Base-by-base conservation (phyloP, 2,329 filamentous ascomycete species). In the Xylaria multiplex region DNA sequence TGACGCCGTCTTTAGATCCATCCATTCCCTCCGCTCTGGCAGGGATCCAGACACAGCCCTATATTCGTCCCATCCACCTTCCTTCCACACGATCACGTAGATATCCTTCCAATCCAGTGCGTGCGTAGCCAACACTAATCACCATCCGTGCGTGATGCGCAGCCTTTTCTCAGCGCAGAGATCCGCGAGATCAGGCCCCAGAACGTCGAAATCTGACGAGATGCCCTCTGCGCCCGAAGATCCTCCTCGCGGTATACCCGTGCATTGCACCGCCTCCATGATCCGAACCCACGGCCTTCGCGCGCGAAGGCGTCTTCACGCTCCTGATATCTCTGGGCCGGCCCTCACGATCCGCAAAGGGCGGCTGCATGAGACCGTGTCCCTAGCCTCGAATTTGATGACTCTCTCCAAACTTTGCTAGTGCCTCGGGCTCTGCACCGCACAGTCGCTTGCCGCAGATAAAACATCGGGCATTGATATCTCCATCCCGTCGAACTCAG, bases 81-180 rank as follows among this genome's bases (percentile, higher is more conserved):
- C 68, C 85, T 19, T 19, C 19, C 19, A 74, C 3, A 92, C 89
- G 13, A 93, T 89, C 2, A 86, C 79, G 90, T 90, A 93, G 0
- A 89, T 88, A 55, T 89, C 83, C 69, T 84, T 85, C 91, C 91
- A 95, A 0, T 80, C 83, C 0, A 89, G 85, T 0, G 90, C 89
- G 55, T 88, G 85, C 0, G 90, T 92, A 0, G 88, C 88, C 91
- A 94, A 78, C 91, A 93, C 90, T 91, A 93, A 74, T 93, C 93
- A 78, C 94, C 91, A 1, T 19, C 19, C 19, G 71, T 93, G 94
- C 0, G 91, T 90, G 19, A 94, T 79, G 6, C 85, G 83, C 74
- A 88, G 86, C 0, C 83, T 82, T 53, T 86, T 83, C 24, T 81
- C 75, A 0, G 84, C 84, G 1, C 91, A 81, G 58, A 91, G 78